These are phyloP conservation scores for Teunomyces lycoperdinae DNA, from an alignment of 805 yeast genomes.

Conservation along the genomic window DNA sequence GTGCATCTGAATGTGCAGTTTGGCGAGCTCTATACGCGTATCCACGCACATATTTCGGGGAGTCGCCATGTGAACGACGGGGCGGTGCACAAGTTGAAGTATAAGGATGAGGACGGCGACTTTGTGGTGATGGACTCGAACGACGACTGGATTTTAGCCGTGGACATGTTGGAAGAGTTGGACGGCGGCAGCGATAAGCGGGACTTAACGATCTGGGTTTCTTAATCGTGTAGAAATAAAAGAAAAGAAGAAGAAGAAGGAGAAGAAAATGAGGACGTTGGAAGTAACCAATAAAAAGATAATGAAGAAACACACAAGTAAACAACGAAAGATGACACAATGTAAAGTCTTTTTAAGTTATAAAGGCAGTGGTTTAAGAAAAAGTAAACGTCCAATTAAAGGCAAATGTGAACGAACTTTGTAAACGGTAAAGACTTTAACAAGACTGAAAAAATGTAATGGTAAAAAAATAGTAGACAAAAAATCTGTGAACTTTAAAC, in stretches of 20 bases:
- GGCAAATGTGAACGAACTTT: too few relatives aligned
- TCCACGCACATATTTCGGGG: slow-evolving; percentile 47
- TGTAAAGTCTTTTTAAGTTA: too few relatives aligned
- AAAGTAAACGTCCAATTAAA: too few relatives aligned
- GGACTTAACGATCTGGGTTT: slow-evolving; percentile 41
- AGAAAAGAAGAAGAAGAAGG: background rate
- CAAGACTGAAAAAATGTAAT: too few relatives aligned
- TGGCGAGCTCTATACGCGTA: slow-evolving; percentile 61
- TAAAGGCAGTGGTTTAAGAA: too few relatives aligned
- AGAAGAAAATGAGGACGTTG: too few relatives aligned
- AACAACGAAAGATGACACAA: too few relatives aligned
- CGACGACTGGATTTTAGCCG: slow-evolving; percentile 86
- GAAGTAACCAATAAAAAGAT: too few relatives aligned
- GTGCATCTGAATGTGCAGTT: slow-evolving; percentile 31
- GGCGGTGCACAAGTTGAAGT: slow-evolving; percentile 56
- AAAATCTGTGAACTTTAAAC: too few relatives aligned
- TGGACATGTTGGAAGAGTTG: slow-evolving; percentile 51
- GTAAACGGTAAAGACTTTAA: too few relatives aligned
- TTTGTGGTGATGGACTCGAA: slow-evolving; percentile 78
- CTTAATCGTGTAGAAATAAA: slow-evolving; percentile 14
- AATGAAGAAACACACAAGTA: too few relatives aligned
- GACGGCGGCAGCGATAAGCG: slow-evolving; percentile 14
- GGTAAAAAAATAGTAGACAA: too few relatives aligned
- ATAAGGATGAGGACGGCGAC: slow-evolving; percentile 95
- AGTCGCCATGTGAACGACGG: slow-evolving; percentile 58